phyloP scores from a whole-genome alignment of 2,329 filamentous ascomycete genomes.

The Falciphora oryzae region DNA sequence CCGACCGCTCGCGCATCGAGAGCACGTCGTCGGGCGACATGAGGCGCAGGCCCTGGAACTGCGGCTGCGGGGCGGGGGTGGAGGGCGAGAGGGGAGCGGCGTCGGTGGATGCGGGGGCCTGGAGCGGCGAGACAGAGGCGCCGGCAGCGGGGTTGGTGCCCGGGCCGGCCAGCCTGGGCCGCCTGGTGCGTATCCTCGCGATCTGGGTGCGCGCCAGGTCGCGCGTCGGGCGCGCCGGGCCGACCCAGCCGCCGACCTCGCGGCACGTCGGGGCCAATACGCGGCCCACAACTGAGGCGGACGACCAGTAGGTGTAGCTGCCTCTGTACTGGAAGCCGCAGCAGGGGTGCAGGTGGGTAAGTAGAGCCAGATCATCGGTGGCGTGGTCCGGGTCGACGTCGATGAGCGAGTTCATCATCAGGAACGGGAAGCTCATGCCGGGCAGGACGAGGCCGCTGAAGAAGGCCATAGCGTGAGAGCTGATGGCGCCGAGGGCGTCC shows the following conservation, averaged over 20 bases:
- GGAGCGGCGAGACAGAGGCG: background rate
- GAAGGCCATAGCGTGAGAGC: constrained; percentile 70
- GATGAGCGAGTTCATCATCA: constrained; percentile 73
- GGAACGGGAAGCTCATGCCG: constrained; percentile 63
- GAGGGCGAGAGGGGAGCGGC: background rate
- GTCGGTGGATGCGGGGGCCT: background rate
- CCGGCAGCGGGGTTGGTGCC: background rate
- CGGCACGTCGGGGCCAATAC: constrained; percentile 68
- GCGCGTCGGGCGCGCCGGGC: constrained; percentile 61
- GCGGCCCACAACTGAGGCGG: constrained; percentile 66
- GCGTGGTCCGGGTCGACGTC: constrained; percentile 67
- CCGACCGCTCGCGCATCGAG: constrained; percentile 61
- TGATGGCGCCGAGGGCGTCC: constrained; percentile 51
- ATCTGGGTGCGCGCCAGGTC: constrained; percentile 66
- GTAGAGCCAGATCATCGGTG: constrained; percentile 57
- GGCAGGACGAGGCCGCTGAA: constrained; percentile 70
- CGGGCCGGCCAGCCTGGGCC: constrained; percentile 31
- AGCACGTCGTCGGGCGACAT: constrained; percentile 54
- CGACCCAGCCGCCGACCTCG: constrained; percentile 68
- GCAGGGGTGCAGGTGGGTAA: constrained; percentile 62
- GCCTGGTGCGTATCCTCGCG: constrained; percentile 58
- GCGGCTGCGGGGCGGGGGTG: background rate
- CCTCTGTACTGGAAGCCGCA: constrained; percentile 71
- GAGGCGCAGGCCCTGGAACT: background rate
- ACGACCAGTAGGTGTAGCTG: constrained; percentile 72